These are phyloP conservation scores for Penicillium cinerascens DNA, from an alignment of 495 filamentous ascomycete genomes.

Conservation along the genomic window DNA sequence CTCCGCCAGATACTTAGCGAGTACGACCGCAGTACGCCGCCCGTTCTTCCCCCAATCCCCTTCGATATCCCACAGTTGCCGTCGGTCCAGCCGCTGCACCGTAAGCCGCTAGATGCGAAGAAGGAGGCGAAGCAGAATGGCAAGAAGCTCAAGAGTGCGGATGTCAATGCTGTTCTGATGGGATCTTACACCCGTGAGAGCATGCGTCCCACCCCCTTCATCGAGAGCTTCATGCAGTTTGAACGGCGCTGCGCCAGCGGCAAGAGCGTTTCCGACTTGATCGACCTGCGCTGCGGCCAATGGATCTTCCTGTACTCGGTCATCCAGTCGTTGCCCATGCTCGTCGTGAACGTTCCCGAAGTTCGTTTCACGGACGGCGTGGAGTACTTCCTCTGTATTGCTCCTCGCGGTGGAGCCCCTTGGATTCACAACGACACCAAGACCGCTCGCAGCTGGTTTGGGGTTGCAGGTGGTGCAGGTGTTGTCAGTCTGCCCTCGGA, in stretches of 20 bases:
- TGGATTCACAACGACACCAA: slow-evolving; percentile 75
- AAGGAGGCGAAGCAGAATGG: slow-evolving; percentile 61
- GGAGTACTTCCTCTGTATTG: slow-evolving; percentile 96
- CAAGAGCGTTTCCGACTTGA: slow-evolving; percentile 68
- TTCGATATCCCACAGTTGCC: slow-evolving; percentile 85
- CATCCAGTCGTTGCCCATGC: slow-evolving; percentile 83
- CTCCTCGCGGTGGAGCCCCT: slow-evolving; percentile 74
- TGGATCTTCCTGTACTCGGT: slow-evolving; percentile 96
- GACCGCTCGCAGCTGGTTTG: slow-evolving; percentile 72
- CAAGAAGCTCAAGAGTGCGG: slow-evolving; percentile 73
- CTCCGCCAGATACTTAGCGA: slow-evolving; percentile 76
- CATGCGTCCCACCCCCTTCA: slow-evolving; percentile 60
- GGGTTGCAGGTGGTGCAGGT: slow-evolving; percentile 64
- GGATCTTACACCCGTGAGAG: slow-evolving; percentile 74
- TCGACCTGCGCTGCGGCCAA: slow-evolving; percentile 74
- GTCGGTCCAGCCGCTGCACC: slow-evolving; percentile 56
- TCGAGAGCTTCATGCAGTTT: slow-evolving; percentile 77
- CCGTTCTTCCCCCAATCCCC: slow-evolving; percentile 85
- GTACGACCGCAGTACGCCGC: slow-evolving; percentile 82
- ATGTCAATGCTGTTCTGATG: slow-evolving; percentile 68
- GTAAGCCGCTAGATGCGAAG: slow-evolving; percentile 60
- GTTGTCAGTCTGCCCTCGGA: slow-evolving; percentile 77
- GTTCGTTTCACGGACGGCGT: slow-evolving; percentile 74
- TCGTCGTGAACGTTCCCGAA: slow-evolving; percentile 82
- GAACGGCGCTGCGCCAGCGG: slow-evolving; percentile 71